Base-by-base conservation (phyloP, 139 green algal genomes). In the Zygnema circumcarinatum region DNA sequence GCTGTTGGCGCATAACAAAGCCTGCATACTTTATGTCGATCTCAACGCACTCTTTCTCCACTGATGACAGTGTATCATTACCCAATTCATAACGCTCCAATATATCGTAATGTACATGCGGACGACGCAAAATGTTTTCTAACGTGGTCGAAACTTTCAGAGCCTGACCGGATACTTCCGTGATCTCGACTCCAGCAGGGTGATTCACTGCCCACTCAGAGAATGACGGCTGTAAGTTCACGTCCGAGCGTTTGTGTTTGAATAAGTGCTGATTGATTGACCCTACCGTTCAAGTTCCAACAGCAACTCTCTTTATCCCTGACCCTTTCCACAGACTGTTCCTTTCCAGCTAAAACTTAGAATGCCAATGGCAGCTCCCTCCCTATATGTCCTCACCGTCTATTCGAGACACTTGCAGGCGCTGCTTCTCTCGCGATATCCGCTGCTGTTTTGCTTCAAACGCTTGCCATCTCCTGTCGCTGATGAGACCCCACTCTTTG, bases 21-120 rank as follows among this genome's bases (percentile, higher is more conserved):
- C 96, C 96, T 0, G 92, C 94, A 85, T 99, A 99, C 92, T 99
- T 99, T 88, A 99, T 96, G 62, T 96, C 93, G 35, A 98, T 98
- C 91, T 99, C 97, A 16, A 95, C 95, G 1, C 91, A 93, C 90
- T 98, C 96, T 73, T 94, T 91, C 92, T 98, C 96, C 38, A 36
- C 69, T 25, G 33, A 32, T 56, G n/a, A 29, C 81, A 42, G 31
- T 72, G n/a, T 32, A 32, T 29, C 68, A 2, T 88, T 54, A 0
- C 84, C 93, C 39, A 89, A 25, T 2, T 92, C 93, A 67, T 95
- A 87, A 47, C 75, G n/a, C 53, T 94, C 94, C 47, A 98, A 85
- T 73, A 96, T 62, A 1, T 36, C 54, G 90, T 98, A 98, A 87
- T 97, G 93, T 32, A 99, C 93, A 74, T 98, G 94, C 31, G 96